Evolutionary conservation across 2,329 filamentous ascomycete genomes (phyloP), one percentile per base, ranked within the genome.

Genomic region (Hyphodiscus sp.): DNA sequence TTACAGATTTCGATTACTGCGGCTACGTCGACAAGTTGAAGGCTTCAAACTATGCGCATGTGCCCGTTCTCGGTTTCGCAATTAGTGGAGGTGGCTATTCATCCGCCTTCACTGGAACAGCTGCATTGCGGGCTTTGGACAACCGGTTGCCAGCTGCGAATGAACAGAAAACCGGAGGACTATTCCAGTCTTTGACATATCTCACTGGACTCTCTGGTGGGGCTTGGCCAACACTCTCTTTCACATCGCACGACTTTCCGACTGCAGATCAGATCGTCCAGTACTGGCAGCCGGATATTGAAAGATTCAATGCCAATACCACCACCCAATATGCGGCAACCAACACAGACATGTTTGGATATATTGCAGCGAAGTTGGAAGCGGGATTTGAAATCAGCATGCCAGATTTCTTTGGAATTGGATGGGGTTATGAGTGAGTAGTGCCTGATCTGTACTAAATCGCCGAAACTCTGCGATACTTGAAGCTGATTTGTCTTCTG

Each of bases 21-120:
- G 19, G 49, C 20, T 58, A 53, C 20, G 20, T 51, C 20, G 8
- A 41, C 15, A 20, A 33, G 20, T 30, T 56, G 19, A 5, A 42
- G 2, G 11, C 42, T 18, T 53, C 38, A 3, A 49, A 58, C 47
- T 55, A 50, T 42, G 33, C 41, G 3, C 16, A 55, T 18, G 55
- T 58, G 10, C 57, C 57, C 2, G 57, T 47, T 2, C 20, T 59
- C 9, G 44, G 49, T 11, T 20, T 55, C 11, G 57, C 51, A 15
- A 59, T 59, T 13, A 54, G 51, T 29, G 57, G 57, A 26, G 57
- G 57, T 33, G 57, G 57, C 30, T 59, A 42, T n/a, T 23, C 33
- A 7, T 56, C 57, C 13, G 46, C 47, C 7, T 51, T 47, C 20
- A 57, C 54, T 20, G 57, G 57, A 15, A 50, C 52, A 23, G 54